phyloP scores from a whole-genome alignment of 257 asterid species.

The Ophiorrhiza pumila region DNA sequence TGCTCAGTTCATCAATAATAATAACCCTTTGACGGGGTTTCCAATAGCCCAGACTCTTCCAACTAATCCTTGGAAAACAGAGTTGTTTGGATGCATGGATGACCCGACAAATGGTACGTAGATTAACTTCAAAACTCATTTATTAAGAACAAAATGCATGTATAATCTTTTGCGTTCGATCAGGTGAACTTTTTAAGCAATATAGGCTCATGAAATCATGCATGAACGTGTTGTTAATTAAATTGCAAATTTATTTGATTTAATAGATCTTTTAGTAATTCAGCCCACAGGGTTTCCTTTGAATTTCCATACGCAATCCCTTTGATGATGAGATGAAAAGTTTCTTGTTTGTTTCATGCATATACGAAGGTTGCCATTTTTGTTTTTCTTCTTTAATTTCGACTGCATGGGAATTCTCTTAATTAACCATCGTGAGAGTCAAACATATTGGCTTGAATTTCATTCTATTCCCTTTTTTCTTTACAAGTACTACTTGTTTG shows the following conservation, averaged over 20 bases:
- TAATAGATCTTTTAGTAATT: background rate
- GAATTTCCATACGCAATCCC: too few species aligned
- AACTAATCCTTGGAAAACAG: constrained; percentile 37
- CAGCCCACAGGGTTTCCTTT: background rate
- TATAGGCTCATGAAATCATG: too few species aligned
- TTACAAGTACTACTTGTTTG: background rate
- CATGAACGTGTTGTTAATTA: background rate
- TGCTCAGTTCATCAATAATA: background rate
- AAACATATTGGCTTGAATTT: too few species aligned
- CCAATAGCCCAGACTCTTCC: constrained; percentile 10
- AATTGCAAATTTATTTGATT: background rate
- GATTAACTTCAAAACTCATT: background rate
- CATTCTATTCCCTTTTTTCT: background rate
- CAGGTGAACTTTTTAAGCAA: background rate
- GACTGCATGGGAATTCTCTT: too few species aligned
- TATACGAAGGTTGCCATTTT: too few species aligned
- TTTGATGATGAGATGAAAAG: too few species aligned
- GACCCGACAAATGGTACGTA: constrained; percentile 51
- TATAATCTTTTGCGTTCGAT: too few species aligned
- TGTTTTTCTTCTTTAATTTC: too few species aligned
- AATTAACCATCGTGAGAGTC: too few species aligned
- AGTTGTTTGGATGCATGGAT: constrained; percentile 50
- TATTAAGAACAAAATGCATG: too few species aligned
- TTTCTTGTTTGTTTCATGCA: too few species aligned
- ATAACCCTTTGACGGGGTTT: constrained; percentile 2